Evolutionary conservation across 176 grass and related monocot genomes (phyloP), one percentile per base, ranked within the genome.

Genomic region (Leersia perrieri): DNA sequence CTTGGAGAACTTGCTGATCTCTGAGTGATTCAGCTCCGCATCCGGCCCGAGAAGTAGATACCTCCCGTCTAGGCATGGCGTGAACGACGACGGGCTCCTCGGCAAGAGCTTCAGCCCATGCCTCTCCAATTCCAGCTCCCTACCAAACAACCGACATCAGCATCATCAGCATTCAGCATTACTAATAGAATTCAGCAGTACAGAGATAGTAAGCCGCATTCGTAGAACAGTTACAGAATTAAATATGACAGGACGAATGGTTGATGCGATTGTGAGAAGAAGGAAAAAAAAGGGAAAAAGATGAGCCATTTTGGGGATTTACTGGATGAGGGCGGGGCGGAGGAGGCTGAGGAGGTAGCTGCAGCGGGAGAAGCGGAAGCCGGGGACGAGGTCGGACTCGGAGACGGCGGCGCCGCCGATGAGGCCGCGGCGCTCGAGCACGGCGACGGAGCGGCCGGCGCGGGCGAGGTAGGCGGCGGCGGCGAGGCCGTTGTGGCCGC

Each of bases 331-430:
- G 62, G 92, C 69, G 66, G 96, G 92, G 53, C 94, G 94, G 80
- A 97, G 94, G 70, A 97, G 90, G 80, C 94, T 97, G 62, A 88
- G 88, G 84, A 93, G 96, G 69, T 95, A 93, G 84, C 96, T 98
- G 68, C 96, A 95, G 26, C 90, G 90, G 73, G 92, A 98, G 88
- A 95, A 98, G 57, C 82, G 88, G 86, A 98, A 98, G 29, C 90
- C 92, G 0, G 86, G 96, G 61, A 93, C 92, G 63, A 98, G 83
- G 75, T 75, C 92, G 31, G 88, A 89, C 79, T 95, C 92, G 16
- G 92, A 89, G 20, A 98, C 92, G 51, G 92, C 90, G 14, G 92
- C 95, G 39, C 95, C 95, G 1, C 95, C 95, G 27, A 97, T 31
- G 15, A 97, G 3, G 32, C 85, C 89, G n/a, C 92, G 84, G n/a